Percentiles rank a stretch among this genome's conserved stretches.
Evolutionary conservation across 2,329 filamentous ascomycete species (phyloP).

Genomic region (Paracorniculantispora psalliotae): DNA sequence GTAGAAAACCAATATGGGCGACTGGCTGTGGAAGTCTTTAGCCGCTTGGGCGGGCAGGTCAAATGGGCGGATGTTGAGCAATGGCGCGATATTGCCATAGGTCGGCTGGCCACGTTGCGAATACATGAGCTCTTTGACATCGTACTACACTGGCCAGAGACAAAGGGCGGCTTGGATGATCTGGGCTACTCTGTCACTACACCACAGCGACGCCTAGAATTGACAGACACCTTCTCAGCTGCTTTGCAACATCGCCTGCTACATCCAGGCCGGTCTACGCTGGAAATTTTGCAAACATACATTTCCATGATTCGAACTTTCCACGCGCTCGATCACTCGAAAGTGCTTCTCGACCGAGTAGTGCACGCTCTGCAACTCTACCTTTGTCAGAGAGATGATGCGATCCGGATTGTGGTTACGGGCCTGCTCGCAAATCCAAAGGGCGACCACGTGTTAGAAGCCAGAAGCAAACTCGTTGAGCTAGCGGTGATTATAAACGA

Average conservation of each 20-base stretch:
- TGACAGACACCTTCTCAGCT: slow-evolving; percentile 65
- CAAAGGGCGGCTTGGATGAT: slow-evolving; percentile 67
- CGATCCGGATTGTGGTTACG: slow-evolving; percentile 70
- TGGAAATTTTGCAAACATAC: slow-evolving; percentile 71
- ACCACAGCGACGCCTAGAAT: slow-evolving; percentile 60
- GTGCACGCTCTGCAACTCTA: slow-evolving; percentile 71
- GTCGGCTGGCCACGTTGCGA: slow-evolving; percentile 62
- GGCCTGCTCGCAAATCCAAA: slow-evolving; percentile 62
- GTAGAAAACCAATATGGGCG: slow-evolving; percentile 62
- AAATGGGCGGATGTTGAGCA: slow-evolving; percentile 56
- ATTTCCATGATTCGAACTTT: slow-evolving; percentile 76
- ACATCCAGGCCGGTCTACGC: slow-evolving; percentile 70
- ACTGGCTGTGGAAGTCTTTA: slow-evolving; percentile 58
- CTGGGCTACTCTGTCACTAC: slow-evolving; percentile 66
- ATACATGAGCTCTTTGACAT: slow-evolving; percentile 75
- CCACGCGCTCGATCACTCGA: slow-evolving; percentile 69
- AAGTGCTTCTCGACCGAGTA: slow-evolving; percentile 70
- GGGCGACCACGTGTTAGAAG: slow-evolving; percentile 43
- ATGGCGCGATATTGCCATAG: slow-evolving; percentile 67
- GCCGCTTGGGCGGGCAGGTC: slow-evolving; percentile 39
- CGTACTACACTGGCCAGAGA: slow-evolving; percentile 68
- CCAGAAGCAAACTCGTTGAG: slow-evolving; percentile 55
- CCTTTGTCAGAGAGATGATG: slow-evolving; percentile 70
- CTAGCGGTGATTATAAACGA: slow-evolving; percentile 63
- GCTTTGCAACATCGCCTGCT: slow-evolving; percentile 63